phyloP scores from a whole-genome alignment of 305 asterid species.

The Fraxinus sp. region DNA sequence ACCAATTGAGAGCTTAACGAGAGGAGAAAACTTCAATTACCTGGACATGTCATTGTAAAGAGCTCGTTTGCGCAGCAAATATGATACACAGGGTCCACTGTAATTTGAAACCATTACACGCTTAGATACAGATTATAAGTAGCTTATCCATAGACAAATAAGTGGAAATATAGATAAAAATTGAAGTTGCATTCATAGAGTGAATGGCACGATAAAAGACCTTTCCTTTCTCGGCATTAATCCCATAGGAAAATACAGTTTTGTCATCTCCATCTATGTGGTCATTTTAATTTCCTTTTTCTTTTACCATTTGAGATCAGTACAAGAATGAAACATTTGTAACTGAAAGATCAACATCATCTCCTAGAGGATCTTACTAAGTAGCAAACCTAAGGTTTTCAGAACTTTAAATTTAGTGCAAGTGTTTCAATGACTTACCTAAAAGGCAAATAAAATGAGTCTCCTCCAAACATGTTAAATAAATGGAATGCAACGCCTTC shows the following conservation, averaged over 20 bases:
- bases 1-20: background rate
- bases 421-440: background rate
- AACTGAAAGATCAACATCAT: background rate
- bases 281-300: background rate
- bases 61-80: slow-evolving; percentile 93
- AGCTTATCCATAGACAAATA: background rate
- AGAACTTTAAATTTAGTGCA: background rate
- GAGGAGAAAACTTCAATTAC: slow-evolving; percentile 34
- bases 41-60: slow-evolving; percentile 97
- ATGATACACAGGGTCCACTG: slow-evolving; percentile 95
- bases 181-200: background rate
- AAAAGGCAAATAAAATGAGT: background rate
- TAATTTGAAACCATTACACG: slow-evolving; percentile 23
- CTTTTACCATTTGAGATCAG: background rate
- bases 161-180: background rate
- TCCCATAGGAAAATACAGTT: background rate
- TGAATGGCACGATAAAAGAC: background rate
- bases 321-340: background rate
- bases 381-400: background rate
- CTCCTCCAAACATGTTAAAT: background rate
- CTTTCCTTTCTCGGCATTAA: background rate
- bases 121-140: background rate
- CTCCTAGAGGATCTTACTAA: background rate
- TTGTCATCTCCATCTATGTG: background rate
- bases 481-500: background rate